Conservation (phyloP, 2,329 filamentous ascomycete species). For the Epichloe brachyelytri region DNA sequence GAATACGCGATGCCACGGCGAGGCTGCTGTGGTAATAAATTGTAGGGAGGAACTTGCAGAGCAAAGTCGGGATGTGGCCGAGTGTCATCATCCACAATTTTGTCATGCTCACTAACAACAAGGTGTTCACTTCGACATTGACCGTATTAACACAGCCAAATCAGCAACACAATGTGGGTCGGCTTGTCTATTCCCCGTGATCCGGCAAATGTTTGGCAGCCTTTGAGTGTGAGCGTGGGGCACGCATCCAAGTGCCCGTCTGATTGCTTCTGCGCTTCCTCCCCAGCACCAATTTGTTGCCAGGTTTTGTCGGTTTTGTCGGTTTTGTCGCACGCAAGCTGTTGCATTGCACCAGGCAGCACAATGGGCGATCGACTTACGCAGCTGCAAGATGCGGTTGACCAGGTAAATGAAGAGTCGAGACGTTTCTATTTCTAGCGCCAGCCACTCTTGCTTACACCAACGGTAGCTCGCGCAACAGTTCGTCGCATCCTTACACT, state of each 20-base stretch:
- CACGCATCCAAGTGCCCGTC: too few species aligned
- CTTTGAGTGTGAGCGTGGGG: background rate
- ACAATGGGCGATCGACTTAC: slow-evolving; percentile 65
- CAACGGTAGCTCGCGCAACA: slow-evolving; percentile 47
- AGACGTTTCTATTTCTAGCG: slow-evolving; percentile 3
- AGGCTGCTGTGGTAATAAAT: background rate
- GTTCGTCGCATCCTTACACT: slow-evolving; percentile 54
- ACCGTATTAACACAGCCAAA: background rate
- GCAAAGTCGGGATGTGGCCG: slow-evolving; percentile 6
- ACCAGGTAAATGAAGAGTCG: slow-evolving; percentile 43
- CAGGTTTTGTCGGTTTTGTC: background rate
- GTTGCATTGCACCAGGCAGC: background rate
- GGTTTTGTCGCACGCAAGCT: background rate
- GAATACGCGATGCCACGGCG: background rate
- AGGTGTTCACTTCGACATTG: slow-evolving; percentile 22
- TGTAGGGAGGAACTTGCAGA: background rate
- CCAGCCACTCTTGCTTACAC: background rate
- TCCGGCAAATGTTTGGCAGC: background rate
- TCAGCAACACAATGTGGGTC: slow-evolving; percentile 4
- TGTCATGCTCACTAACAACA: slow-evolving; percentile 16
- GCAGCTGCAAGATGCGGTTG: slow-evolving; percentile 73
- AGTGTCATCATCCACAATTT: slow-evolving; percentile 4
- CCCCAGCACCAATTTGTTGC: background rate
- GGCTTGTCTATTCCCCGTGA: slow-evolving; percentile 19
- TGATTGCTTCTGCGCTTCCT: too few species aligned